Base-by-base conservation (phyloP, 805 yeast species). In the Saccharomycopsis synnaedendra region DNA sequence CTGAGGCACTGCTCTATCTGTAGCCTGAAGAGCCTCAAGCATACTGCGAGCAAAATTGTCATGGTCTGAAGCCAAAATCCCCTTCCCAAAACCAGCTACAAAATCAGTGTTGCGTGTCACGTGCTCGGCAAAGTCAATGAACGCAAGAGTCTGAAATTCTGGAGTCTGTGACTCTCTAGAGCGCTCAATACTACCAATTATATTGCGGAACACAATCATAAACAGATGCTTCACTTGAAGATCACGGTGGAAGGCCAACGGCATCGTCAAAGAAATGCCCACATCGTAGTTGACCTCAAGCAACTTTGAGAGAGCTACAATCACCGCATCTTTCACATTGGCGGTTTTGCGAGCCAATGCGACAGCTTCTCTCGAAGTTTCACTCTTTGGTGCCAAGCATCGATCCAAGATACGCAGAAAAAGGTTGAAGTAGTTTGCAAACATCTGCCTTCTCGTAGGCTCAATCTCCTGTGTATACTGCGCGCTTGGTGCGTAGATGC, bases 201-300 rank as follows among this genome's bases (percentile, higher is more conserved):
- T 83, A 45, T 81, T 78, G 3, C 83, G 76, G 55, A 87, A 86
- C 1, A 87, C 90, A 49, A 81, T 80, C 57, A 87, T 68, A 58
- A 86, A 85, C 0, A 94, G 78, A 7, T 81, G 67, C 51, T 93
- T 67, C 32, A 85, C 79, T 46, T 78, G 72, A 9, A 66, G 62
- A 58, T 83, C 82, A 28, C 73, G 72, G 56, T 85, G 85, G 56
- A 79, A 85, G 0, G 94, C 93, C 59, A 86, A 71, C 0, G 93
- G 88, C 10, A 86, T 61, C 3, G 89, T 87, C 60, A 76, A 77
- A 45, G 77, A 78, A 56, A 87, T 65, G 5, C 95, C 95, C 29
- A 84, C 79, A 47, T 82, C 87, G 5, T 82, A 78, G 56, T 87
- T 87, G 3, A 85, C 72, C 55, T 76, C 79, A 42, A 87, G 67